Base-by-base conservation (phyloP, 345 rosid species). In the Zanthoxylum bungeanum region DNA sequence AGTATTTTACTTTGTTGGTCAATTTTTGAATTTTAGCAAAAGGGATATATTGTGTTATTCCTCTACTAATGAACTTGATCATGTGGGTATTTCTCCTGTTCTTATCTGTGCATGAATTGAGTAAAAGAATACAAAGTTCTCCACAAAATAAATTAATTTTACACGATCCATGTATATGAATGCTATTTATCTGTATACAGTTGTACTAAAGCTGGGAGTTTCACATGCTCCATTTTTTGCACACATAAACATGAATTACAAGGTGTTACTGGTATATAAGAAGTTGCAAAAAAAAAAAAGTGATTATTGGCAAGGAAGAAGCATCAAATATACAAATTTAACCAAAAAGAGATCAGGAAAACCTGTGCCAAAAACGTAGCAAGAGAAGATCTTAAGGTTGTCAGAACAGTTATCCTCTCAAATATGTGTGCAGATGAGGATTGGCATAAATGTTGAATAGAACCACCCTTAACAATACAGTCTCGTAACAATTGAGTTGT, bases 331-430 rank as follows among this genome's bases (percentile, higher is more conserved):
- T 11, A 61, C 0, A 39, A 37, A 22, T 12, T 37, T 9, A 50
- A 33, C 31, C 22, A 24, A 40, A 51, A 66, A 19, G 39, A 11
- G 21, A 40, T 25, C 14, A 44, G 36, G 60, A 77, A 31, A 79
- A 93, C 98, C 98, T 92, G 89, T 10, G 97, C 97, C 81, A 94
- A 82, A 75, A 92, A 92, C 22, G 92, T 79, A 77, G 97, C 95
- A 33, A 92, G 84, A 1, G 83, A 82, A 75, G 74, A 80, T 85
- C 92, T 92, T 68, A 90, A 69, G 50, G 78, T 64, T 68, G 84
- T 55, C 58, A 94, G 79, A 57, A 82, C 90, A 75, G 78, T 64
- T 47, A 89, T 81, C 84, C 97, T 90, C 77, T 86, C 90, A 16
- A 82, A 82, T 69, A 94, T 86, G 74, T 88, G 85, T 71, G 78